Conservation (phyloP, 23 red algal species). For the Gracilaria vermiculophylla region DNA sequence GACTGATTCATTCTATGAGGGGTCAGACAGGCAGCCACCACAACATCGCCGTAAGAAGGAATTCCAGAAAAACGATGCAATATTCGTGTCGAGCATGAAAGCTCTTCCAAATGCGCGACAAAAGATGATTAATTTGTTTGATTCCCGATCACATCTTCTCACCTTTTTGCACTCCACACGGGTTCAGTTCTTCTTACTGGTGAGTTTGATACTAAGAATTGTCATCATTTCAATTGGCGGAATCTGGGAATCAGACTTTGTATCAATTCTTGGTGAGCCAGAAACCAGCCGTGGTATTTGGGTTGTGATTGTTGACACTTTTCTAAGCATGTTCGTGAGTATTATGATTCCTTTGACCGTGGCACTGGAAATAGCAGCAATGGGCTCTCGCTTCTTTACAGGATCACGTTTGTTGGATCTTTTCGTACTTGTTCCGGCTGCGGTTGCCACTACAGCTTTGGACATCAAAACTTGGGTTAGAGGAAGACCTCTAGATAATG, state of each 20-base stretch:
- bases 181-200: constrained; percentile 45
- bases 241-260: constrained; percentile 23
- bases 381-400: constrained; percentile 22
- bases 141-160: constrained; percentile 35
- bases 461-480: not conserved
- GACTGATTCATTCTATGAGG: not conserved
- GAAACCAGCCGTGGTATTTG: not conserved
- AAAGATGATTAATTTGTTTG: constrained; percentile 26
- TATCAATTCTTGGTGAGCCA: not conserved
- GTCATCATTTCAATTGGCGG: not conserved
- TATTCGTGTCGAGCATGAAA: constrained; percentile 18
- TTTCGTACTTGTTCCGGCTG: constrained; percentile 34
- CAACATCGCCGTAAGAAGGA: not conserved
- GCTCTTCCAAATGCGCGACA: not conserved
- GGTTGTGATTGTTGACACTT: constrained; percentile 24
- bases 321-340: not conserved
- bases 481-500: not conserved
- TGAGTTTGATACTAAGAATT: constrained; percentile 18
- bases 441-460: not conserved
- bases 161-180: constrained; percentile 44
- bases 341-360: constrained; percentile 29
- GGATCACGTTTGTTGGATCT: constrained; percentile 15
- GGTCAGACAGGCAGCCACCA: not conserved
- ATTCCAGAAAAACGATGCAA: not conserved
- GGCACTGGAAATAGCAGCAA: not conserved